phyloP scores from a whole-genome alignment of 1,284 basidiomycete species.

The Austroboletus sp. region DNA sequence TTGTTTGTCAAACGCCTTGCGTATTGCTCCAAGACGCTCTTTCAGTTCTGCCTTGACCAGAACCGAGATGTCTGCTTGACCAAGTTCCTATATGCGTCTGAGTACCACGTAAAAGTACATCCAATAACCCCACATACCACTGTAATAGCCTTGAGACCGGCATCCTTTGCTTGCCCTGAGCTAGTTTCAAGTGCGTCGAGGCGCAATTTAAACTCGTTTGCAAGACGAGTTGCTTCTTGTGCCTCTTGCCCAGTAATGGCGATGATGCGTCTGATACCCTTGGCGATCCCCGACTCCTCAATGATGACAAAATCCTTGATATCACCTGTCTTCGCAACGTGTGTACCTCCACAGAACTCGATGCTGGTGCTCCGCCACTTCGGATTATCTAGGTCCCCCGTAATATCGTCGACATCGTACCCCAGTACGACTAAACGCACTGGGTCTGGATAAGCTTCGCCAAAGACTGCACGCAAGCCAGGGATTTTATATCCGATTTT shows the following conservation, averaged over 20 bases:
- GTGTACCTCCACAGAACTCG: conserved; percentile 98
- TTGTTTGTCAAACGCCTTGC: conserved; percentile 82
- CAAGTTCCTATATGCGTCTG: conserved; percentile 61
- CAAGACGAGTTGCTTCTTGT: conserved; percentile 67
- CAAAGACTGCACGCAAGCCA: conserved; percentile 93
- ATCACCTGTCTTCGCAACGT: conserved; percentile 90
- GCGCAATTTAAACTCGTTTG: conserved; percentile 57
- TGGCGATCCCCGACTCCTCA: conserved; percentile 96
- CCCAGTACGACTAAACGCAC: conserved; percentile 92
- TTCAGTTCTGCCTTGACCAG: conserved; percentile 77
- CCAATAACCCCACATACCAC: conserved; percentile 49
- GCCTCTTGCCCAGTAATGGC: conserved; percentile 95
- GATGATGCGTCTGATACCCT: conserved; percentile 91
- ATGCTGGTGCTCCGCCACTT: conserved; percentile 88
- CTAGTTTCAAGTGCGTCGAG: conserved; percentile 63
- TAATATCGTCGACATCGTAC: conserved; percentile 81
- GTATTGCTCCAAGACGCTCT: conserved; percentile 64
- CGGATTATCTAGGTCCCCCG: conserved; percentile 76
- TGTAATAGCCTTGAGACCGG: conserved; percentile 74
- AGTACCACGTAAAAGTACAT: neutral
- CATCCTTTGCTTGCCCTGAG: conserved; percentile 78
- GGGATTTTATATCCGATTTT: conserved; percentile 81
- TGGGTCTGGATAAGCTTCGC: conserved; percentile 95
- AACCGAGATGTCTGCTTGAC: conserved; percentile 82
- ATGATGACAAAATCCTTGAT: conserved; percentile 93